Evolutionary conservation across 176 grass and related monocot species (phyloP), one percentile per base, ranked within the genome.

Genomic region (Tillandsia fasciculata): DNA sequence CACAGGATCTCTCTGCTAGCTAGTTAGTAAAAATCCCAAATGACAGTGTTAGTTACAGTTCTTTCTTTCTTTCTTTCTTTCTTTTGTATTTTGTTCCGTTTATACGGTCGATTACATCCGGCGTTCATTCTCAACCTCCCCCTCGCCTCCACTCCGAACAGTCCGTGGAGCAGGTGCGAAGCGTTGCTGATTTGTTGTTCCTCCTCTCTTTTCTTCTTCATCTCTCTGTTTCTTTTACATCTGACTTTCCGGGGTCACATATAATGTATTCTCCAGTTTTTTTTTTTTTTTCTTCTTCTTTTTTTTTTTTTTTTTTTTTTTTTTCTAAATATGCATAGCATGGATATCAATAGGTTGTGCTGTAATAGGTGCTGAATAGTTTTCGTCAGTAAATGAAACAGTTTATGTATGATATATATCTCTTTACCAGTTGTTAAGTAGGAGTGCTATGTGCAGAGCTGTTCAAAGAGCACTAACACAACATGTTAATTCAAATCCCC

Each of bases 121-220:
- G n/a, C 48, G 24, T 0, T 22, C 18, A 24, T 53, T 70, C 53
- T 72, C 70, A 47, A 72, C 70, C 70, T 72, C 70, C 70, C 70
- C 70, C 70, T 53, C 59, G 70, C 27, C 59, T 58, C 52, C 50
- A 58, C 2, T 48, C 26, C 2, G 33, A 49, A 72, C 28, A 11
- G 49, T 57, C n/a, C 26, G 8, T 14, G 52, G 70, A 72, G 70
- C 70, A 72, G 53, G 70, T 42, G 70, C n/a, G 70, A 72, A 72
- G 70, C 53, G 52, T 72, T 72, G 70, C 1, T 20, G 51, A 59
- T 48, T 22, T 2, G 14, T 12, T 22, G 4, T 72, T 33, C 3
- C 5, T 14, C 53, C 53, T 56, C 4, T 59, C 12, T 59, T 59
- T 8, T 9, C 15, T 59, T 59, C 20, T 15, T 59, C 9, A 2